Evolutionary conservation across 495 filamentous ascomycete species (phyloP).

Genomic region (Aspergillus indologenus): DNA sequence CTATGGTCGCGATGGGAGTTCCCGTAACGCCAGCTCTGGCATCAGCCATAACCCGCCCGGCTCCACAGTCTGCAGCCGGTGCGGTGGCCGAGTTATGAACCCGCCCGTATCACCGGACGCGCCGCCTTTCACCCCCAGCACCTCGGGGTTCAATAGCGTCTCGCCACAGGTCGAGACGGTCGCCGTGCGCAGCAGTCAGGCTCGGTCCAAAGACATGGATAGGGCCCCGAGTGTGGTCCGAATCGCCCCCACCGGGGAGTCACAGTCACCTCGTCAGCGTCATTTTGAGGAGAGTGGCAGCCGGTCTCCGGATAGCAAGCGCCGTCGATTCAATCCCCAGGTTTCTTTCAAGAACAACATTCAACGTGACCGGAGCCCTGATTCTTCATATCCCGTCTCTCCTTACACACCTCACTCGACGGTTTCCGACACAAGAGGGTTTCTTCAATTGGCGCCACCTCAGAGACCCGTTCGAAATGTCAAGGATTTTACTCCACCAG

Average conservation of each 20-base stretch:
- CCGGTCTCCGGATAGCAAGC: conserved; percentile 52
- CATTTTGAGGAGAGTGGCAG: conserved; percentile 28
- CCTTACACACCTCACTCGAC: conserved; percentile 34
- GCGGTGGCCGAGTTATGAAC: conserved; percentile 47
- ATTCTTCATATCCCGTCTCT: conserved; percentile 31
- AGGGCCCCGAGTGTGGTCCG: conserved; percentile 24
- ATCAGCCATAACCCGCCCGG: conserved; percentile 41
- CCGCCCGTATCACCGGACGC: conserved; percentile 43
- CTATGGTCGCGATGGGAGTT: conserved; percentile 53
- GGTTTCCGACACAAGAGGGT: conserved; percentile 27
- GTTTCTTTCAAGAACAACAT: conserved; percentile 24
- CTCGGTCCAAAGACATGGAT: conserved; percentile 21
- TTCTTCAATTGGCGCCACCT: conserved; percentile 37
- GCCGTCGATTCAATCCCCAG: conserved; percentile 49
- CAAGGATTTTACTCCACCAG: conserved; percentile 27
- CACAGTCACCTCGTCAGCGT: conserved; percentile 23
- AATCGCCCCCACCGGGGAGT: conserved; percentile 22
- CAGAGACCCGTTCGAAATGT: conserved; percentile 27
- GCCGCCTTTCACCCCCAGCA: conserved; percentile 29
- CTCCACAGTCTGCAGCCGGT: conserved; percentile 40
- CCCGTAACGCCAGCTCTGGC: conserved; percentile 29
- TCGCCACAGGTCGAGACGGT: conserved; percentile 20
- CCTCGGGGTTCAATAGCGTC: conserved; percentile 16
- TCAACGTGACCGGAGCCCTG: conserved; percentile 36
- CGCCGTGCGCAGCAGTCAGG: conserved; percentile 23